Base-by-base conservation (phyloP, 2,329 filamentous ascomycete genomes). In the Monilinia aucupariae region DNA sequence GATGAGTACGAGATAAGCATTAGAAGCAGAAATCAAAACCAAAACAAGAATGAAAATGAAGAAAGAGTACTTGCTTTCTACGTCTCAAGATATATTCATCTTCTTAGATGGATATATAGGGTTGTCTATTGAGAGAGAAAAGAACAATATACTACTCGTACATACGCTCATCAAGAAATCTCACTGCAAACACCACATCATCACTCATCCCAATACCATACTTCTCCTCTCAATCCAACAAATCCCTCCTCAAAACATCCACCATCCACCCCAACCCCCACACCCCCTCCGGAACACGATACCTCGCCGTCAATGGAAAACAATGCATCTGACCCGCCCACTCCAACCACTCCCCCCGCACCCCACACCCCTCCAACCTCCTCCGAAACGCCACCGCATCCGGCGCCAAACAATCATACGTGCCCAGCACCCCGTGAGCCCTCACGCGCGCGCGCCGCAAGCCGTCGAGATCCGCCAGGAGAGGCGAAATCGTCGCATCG, bases 241-340 rank as follows among this genome's bases (percentile, higher is more conserved):
- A 50, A 51, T 59, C 30, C 15, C 43, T 30, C 30, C 45, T 51
- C 17, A 51, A 39, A 49, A 59, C 56, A 51, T 59, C 56, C 30
- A 59, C n/a, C 37, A 59, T 59, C 56, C 45, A 59, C 30, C 51
- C 45, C 56, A 50, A 50, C 20, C 56, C 56, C 27, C 50, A 37
- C 32, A 59, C 43, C 0, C 45, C 56, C 56, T 59, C 56, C n/a
- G 45, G 34, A 27, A 59, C 39, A 30, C 37, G 47, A 41, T 59
- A 51, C 15, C 12, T 22, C 39, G 51, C 37, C 12, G 32, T 50
- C 45, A 59, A 37, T 0, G 68, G 67, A 48, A 70, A 69, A 59
- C 66, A 68, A 64, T 68, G 68, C 63, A 70, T 67, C 53, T 70
- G 67, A 39, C 66, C 67, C 30, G 67, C 67, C 66, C 66, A 69